Percentiles rank a stretch among this genome's conserved stretches.
These are phyloP conservation scores for Aspergillus homomorphus DNA, from an alignment of 495 filamentous ascomycete species.

Conservation along the genomic window DNA sequence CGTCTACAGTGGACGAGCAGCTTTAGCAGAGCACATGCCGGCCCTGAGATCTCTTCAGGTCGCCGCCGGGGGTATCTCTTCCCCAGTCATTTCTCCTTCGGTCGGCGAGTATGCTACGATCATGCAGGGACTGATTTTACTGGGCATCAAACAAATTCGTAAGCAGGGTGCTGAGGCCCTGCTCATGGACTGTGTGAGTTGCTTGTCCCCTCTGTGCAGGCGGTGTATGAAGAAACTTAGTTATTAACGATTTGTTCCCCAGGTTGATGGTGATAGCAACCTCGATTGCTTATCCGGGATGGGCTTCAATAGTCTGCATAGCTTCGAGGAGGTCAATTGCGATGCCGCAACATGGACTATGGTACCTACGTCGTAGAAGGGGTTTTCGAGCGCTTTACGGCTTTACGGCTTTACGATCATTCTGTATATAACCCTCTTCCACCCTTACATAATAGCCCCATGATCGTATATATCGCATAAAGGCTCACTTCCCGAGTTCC, in stretches of 20 bases:
- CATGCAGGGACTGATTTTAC: conserved; percentile 75
- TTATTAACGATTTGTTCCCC: conserved; percentile 21
- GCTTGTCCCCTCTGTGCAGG: background rate
- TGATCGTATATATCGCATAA: background rate
- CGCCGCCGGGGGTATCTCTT: conserved; percentile 69
- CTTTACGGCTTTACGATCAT: background rate
- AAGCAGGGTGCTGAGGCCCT: conserved; percentile 66
- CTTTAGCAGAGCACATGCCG: conserved; percentile 67
- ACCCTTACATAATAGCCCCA: background rate
- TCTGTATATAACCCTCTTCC: background rate
- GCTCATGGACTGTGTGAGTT: conserved; percentile 72
- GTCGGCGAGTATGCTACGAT: conserved; percentile 67
- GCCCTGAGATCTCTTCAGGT: conserved; percentile 50
- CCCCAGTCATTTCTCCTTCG: conserved; percentile 69
- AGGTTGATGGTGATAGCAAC: conserved; percentile 70
- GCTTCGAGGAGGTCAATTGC: conserved; percentile 77
- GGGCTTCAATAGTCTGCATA: conserved; percentile 73
- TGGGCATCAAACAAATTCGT: conserved; percentile 81
- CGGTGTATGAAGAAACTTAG: background rate
- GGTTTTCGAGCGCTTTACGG: background rate
- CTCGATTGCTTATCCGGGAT: conserved; percentile 69
- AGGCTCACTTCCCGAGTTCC: too few species aligned
- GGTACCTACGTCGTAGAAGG: conserved; percentile 36
- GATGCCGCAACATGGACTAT: conserved; percentile 66
- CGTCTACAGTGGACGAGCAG: conserved; percentile 67